Conservation (phyloP, 192 early-diverging fungal genomes). For the Bifiguratus adelaidae region DNA sequence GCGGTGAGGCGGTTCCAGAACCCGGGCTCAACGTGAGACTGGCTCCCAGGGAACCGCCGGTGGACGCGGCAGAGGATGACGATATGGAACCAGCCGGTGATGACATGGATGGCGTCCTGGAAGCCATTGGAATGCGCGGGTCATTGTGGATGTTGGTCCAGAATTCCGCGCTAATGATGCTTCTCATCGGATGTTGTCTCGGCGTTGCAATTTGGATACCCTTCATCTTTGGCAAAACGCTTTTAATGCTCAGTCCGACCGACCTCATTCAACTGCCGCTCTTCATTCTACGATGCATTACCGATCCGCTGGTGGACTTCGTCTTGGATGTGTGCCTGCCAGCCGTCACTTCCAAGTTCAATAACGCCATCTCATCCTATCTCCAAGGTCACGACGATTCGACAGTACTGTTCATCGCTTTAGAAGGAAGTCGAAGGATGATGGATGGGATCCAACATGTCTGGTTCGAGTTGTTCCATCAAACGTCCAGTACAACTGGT, state of each 20-base stretch:
- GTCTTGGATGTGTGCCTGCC: slow-evolving; percentile 42
- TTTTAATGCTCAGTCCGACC: slow-evolving; percentile 33
- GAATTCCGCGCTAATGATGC: slow-evolving; percentile 69
- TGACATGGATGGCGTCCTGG: slow-evolving; percentile 66
- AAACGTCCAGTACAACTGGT: not conserved
- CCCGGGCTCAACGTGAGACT: too few species aligned
- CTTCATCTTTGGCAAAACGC: slow-evolving; percentile 47
- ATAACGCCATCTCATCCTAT: not conserved
- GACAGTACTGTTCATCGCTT: too few species aligned
- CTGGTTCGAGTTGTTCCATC: not conserved
- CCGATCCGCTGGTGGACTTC: slow-evolving; percentile 67
- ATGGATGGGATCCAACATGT: too few species aligned
- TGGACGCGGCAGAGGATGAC: too few species aligned
- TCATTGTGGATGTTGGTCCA: slow-evolving; percentile 68
- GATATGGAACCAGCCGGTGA: slow-evolving; percentile 47
- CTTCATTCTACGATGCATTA: slow-evolving; percentile 42
- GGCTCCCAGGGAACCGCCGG: too few species aligned
- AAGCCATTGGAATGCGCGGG: slow-evolving; percentile 86
- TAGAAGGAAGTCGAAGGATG: not conserved
- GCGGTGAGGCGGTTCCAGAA: too few species aligned
- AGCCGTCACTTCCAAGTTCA: not conserved
- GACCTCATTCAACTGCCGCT: slow-evolving; percentile 38
- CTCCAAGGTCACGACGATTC: too few species aligned
- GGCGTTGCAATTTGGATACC: slow-evolving; percentile 67
- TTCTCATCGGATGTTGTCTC: slow-evolving; percentile 63